Evolutionary conservation across 2,329 filamentous ascomycete species (phyloP), one percentile per base, ranked within the genome.

Genomic region (Paraconiothyrium sp.): DNA sequence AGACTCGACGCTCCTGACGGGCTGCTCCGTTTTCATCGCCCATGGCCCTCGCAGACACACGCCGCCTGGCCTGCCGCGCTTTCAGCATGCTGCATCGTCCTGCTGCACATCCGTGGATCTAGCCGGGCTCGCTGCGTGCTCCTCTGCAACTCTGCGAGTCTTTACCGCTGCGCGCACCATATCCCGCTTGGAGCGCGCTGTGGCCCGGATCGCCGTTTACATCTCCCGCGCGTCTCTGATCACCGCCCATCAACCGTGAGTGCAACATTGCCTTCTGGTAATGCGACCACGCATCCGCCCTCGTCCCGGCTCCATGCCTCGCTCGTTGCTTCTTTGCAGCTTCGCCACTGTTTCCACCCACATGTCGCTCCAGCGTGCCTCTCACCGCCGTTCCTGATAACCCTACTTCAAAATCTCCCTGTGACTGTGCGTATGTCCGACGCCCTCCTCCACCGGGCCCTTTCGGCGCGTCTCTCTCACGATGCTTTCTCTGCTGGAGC

Each of bases 401-500:
- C 20, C 44, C 16, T 46, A 20, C 41, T n/a, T 52, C 39, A 46
- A 52, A 39, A 27, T 57, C 43, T 4, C 37, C 46, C 57, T n/a
- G n/a, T 22, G 6, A 54, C 52, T 60, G 58, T 63, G 61, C 61
- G 61, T 58, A 60, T 63, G 54, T 61, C 51, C 54, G 27, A 30
- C 49, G 14, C 22, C 24, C 47, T 52, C 10, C 37, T 22, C 20
- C 27, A 37, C 11, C 41, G n/a, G 47, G 51, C 47, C 35, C n/a
- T 24, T 43, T 47, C 52, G 51, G 52, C 44, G 37, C 37, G 24
- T 41, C 16, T 51, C 55, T 41, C 37, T 48, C 58, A 54, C 50
- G 5, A 59, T 61, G 58, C 54, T 78, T 30, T 81, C 80, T 22
- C 75, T 83, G 44, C 72, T 80, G 60, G 80, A 81, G 48, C 73